Conservation (phyloP, 441 rosid genomes). For the Erodium texanum region DNA sequence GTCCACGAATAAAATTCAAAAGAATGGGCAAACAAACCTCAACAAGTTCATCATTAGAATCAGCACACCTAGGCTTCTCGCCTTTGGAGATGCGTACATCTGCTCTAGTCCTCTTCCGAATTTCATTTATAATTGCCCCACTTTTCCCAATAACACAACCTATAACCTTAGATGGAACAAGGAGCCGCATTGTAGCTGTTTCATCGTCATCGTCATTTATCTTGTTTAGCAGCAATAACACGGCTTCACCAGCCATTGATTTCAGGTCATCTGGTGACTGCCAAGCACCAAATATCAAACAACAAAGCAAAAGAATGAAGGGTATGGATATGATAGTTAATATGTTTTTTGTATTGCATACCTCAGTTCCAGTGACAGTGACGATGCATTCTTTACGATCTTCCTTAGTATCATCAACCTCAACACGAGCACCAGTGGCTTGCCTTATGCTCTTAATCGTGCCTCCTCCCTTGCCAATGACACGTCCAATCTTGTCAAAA, state of each 20-base stretch:
- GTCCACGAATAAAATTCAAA: not conserved
- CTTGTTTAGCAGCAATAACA: slow-evolving; percentile 74
- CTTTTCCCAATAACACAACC: slow-evolving; percentile 93
- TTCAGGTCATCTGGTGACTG: slow-evolving; percentile 86
- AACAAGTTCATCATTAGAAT: slow-evolving; percentile 67
- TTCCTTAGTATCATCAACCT: slow-evolving; percentile 69
- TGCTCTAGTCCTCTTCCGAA: slow-evolving; percentile 69
- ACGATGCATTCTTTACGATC: slow-evolving; percentile 64
- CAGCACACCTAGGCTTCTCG: slow-evolving; percentile 59
- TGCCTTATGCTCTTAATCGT: slow-evolving; percentile 87
- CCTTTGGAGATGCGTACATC: slow-evolving; percentile 75
- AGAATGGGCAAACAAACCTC: slow-evolving; percentile 43
- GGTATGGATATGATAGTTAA: not conserved
- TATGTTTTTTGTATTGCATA: too few species aligned
- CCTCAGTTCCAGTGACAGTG: slow-evolving; percentile 63
- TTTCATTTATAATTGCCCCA: slow-evolving; percentile 85
- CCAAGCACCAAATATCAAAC: slow-evolving; percentile 13
- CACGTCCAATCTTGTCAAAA: slow-evolving; percentile 82
- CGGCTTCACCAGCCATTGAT: slow-evolving; percentile 94
- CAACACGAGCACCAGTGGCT: slow-evolving; percentile 73
- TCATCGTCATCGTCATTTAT: slow-evolving; percentile 74
- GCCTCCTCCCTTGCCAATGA: slow-evolving; percentile 88
- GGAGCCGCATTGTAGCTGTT: slow-evolving; percentile 49
- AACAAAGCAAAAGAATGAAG: not conserved
- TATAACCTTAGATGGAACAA: slow-evolving; percentile 77